Percentiles rank a stretch among this genome's conserved stretches.
Conservation (phyloP, 306 rosid species). For the Trifolium fragiferum region DNA sequence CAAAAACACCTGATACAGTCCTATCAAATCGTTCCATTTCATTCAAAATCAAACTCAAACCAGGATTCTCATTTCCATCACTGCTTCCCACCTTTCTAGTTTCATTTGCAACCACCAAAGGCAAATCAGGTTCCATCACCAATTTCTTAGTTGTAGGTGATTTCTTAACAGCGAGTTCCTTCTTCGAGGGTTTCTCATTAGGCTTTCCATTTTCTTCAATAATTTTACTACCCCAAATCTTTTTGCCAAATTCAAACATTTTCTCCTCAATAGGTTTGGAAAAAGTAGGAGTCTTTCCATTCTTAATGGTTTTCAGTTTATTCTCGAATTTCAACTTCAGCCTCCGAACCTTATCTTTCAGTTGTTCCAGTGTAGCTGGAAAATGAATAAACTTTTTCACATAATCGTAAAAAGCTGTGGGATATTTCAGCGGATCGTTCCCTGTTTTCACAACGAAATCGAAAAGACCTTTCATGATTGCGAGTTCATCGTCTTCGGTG, state of each 20-base stretch:
- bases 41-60: conserved; percentile 8
- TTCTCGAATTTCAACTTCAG: conserved; percentile 55
- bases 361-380: conserved; percentile 48
- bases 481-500: conserved; percentile 65
- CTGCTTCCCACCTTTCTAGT: conserved; percentile 1
- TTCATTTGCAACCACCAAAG: not conserved
- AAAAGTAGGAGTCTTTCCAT: not conserved
- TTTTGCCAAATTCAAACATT: conserved; percentile 52
- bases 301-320: not conserved
- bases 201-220: conserved; percentile 29
- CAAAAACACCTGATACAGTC: not conserved
- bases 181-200: conserved; percentile 47
- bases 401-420: conserved; percentile 50
- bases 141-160: not conserved
- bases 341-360: conserved; percentile 60
- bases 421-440: conserved; percentile 36
- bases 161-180: conserved; percentile 43
- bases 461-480: conserved; percentile 49
- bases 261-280: conserved; percentile 48
- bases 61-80: not conserved
- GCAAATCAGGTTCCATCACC: not conserved
- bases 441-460: conserved; percentile 48
- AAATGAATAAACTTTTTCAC: conserved; percentile 53
- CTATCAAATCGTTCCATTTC: conserved; percentile 42
- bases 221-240: conserved; percentile 52